A percentile compares a stretch with the other conserved stretches of the same genome.
phyloP scores from a whole-genome alignment of 2,329 filamentous ascomycete genomes.

The Bipolaris zeicola region DNA sequence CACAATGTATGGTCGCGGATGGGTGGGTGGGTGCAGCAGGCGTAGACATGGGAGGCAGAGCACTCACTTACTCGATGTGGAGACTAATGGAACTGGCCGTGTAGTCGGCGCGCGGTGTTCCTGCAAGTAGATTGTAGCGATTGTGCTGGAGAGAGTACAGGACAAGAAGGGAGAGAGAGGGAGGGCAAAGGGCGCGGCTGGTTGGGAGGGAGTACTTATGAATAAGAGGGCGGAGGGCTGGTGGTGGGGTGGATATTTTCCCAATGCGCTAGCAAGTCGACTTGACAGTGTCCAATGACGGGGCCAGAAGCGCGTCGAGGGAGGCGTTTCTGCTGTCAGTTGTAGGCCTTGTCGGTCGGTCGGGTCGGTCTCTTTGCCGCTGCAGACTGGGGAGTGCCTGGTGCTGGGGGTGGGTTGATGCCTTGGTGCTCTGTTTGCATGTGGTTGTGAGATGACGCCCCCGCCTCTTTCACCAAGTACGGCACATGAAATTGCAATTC shows the following conservation, averaged over 20 bases:
- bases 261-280: slow-evolving; percentile 43
- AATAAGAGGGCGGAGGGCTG: slow-evolving; percentile 36
- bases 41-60: slow-evolving; percentile 19
- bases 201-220: slow-evolving; percentile 43
- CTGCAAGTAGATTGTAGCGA: slow-evolving; percentile 39
- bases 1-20: slow-evolving; percentile 17
- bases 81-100: slow-evolving; percentile 33
- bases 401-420: slow-evolving; percentile 17
- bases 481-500: too few species aligned
- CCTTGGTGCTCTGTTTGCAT: slow-evolving; percentile 28
- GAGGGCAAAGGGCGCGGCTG: slow-evolving; percentile 23
- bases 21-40: slow-evolving; percentile 21
- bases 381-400: slow-evolving; percentile 23
- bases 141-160: slow-evolving; percentile 19
- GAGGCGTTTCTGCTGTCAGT: slow-evolving; percentile 29
- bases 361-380: slow-evolving; percentile 23
- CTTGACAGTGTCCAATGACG: slow-evolving; percentile 39
- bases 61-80: slow-evolving; percentile 44
- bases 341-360: slow-evolving; percentile 23
- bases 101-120: slow-evolving; percentile 34
- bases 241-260: slow-evolving; percentile 46
- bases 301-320: slow-evolving; percentile 34
- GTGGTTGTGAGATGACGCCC: slow-evolving; percentile 16
- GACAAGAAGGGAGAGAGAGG: slow-evolving; percentile 11
- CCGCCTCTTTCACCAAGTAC: not conserved